A percentile compares a stretch with the other conserved stretches of the same genome.
These are phyloP conservation scores for Apiospora marii DNA, from an alignment of 2,329 filamentous ascomycete species.

Conservation along the genomic window DNA sequence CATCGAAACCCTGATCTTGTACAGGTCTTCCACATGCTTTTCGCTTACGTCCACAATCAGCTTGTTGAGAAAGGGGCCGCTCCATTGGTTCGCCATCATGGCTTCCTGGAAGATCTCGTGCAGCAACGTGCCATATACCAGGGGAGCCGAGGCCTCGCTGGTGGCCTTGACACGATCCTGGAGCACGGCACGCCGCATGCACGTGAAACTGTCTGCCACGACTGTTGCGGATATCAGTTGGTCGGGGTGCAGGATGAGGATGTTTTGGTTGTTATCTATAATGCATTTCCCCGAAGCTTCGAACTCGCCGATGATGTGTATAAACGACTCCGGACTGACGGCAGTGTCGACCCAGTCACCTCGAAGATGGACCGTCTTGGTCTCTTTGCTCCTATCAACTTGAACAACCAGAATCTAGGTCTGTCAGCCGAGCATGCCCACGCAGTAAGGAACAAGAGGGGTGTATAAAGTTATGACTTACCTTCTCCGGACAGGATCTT, in stretches of 20 bases:
- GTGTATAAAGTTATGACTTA: conserved; percentile 46
- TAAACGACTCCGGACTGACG: conserved; percentile 75
- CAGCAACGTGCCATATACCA: conserved; percentile 91
- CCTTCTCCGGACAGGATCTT: conserved; percentile 73
- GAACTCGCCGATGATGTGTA: conserved; percentile 87
- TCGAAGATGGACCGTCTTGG: conserved; percentile 77
- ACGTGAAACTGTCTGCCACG: conserved; percentile 95
- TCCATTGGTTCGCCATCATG: conserved; percentile 84
- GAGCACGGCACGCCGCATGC: conserved; percentile 87
- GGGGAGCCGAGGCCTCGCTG: conserved; percentile 77
- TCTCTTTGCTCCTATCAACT: conserved; percentile 73
- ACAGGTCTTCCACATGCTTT: conserved; percentile 86
- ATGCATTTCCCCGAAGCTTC: conserved; percentile 75
- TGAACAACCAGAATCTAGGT: conserved; percentile 81
- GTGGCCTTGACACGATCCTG: conserved; percentile 96
- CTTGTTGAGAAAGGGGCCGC: conserved; percentile 68
- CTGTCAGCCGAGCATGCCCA: conserved; percentile 27
- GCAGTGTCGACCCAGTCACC: conserved; percentile 88
- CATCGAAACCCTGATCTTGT: conserved; percentile 81
- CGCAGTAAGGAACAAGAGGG: neutral
- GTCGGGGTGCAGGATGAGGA: conserved; percentile 92
- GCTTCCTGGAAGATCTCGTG: conserved; percentile 97
- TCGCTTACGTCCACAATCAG: conserved; percentile 75
- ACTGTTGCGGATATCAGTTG: conserved; percentile 95
- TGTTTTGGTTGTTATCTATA: conserved; percentile 81